phyloP scores from a whole-genome alignment of 257 asterid species.

The Lithospermum erythrorhizon region DNA sequence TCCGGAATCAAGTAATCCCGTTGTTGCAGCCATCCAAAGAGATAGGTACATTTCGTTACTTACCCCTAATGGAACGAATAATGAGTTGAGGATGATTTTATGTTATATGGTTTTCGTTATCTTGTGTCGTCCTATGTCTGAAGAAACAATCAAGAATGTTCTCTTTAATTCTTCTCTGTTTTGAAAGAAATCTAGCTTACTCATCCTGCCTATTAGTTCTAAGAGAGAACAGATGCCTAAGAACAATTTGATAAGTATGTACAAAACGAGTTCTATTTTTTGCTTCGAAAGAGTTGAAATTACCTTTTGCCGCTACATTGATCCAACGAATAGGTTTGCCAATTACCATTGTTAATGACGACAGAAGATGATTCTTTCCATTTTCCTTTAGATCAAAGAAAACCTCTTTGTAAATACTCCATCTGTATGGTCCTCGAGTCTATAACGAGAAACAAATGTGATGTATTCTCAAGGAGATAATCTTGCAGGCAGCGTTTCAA shows the following conservation, averaged over 20 bases:
- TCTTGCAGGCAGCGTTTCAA: not conserved
- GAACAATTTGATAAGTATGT: not conserved
- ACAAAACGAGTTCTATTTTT: not conserved
- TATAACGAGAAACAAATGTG: not conserved
- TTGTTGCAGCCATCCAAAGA: slow-evolving; percentile 40
- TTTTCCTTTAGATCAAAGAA: too few species aligned
- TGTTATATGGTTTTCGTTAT: not conserved
- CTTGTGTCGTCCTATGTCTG: not conserved
- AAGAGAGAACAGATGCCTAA: not conserved
- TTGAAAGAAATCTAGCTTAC: too few species aligned
- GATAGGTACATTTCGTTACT: slow-evolving; percentile 37
- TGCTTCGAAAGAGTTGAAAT: not conserved
- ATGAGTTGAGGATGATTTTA: too few species aligned
- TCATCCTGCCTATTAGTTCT: too few species aligned
- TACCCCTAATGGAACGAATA: not conserved
- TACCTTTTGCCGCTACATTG: not conserved
- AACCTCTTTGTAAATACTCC: not conserved
- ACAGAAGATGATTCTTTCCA: too few species aligned
- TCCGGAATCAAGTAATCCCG: slow-evolving; percentile 35
- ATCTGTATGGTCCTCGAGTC: not conserved
- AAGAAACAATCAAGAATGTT: too few species aligned
- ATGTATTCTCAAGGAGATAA: not conserved
- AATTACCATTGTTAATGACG: too few species aligned
- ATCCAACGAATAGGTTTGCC: not conserved
- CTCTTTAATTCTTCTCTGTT: too few species aligned